phyloP scores from a whole-genome alignment of 192 early-diverging fungal genomes.

The Linnemannia schmuckeri region DNA sequence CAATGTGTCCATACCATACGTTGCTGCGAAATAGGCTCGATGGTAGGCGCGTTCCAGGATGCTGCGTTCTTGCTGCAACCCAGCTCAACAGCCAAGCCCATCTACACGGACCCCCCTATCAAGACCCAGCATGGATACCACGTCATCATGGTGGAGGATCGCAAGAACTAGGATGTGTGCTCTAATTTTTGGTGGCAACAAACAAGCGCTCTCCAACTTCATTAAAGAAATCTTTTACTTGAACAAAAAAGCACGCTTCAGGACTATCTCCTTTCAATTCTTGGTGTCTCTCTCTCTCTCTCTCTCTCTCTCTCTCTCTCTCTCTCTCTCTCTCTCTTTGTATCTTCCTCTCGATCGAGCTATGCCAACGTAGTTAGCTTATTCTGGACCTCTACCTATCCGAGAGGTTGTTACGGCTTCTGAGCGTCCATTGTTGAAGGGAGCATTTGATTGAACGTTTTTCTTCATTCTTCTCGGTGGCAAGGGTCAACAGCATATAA shows the following conservation, averaged over 20 bases:
- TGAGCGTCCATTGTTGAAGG: too few species aligned
- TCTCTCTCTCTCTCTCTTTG: background rate
- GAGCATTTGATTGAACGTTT: too few species aligned
- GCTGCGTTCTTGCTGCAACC: constrained; percentile 82
- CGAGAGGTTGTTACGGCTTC: too few species aligned
- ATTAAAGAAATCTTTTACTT: background rate
- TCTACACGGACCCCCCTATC: constrained; percentile 79
- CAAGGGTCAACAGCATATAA: too few species aligned
- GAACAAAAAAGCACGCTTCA: too few species aligned
- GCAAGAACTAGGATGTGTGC: constrained; percentile 58
- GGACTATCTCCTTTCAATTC: too few species aligned
- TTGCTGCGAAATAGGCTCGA: constrained; percentile 34
- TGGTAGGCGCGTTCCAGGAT: constrained; percentile 83
- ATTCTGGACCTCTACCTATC: too few species aligned
- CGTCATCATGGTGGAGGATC: constrained; percentile 86
- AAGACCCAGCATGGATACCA: constrained; percentile 86
- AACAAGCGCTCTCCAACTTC: too few species aligned
- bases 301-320: background rate
- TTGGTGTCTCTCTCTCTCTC: background rate
- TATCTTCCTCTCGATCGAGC: background rate
- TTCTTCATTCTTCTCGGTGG: too few species aligned
- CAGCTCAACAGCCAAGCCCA: constrained; percentile 74
- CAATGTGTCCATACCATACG: background rate
- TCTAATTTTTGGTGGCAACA: background rate
- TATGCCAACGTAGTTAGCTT: too few species aligned